Base-by-base conservation (phyloP, 441 rosid genomes). In the Daphne laureola region DNA sequence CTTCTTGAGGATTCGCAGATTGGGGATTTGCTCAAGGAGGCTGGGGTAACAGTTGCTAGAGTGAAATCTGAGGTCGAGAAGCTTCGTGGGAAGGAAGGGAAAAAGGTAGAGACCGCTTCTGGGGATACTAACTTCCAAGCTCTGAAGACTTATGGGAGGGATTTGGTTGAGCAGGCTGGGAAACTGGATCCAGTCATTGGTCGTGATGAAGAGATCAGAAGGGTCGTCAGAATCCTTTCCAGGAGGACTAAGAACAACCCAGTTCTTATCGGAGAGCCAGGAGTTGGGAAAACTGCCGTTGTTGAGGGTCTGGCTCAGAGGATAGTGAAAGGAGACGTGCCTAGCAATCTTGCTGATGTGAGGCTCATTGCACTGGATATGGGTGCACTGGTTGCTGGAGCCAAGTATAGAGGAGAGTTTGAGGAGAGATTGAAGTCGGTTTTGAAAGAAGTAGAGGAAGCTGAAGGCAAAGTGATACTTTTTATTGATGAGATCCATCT, bases 181-280 rank as follows among this genome's bases (percentile, higher is more conserved):
- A 91, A 91, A 72, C 87, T 91, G 48, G 98, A 91, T 65, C 96
- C 96, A 0, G 98, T 91, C 8, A 88, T 91, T 26, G 98, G 98
- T 4, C 21, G 87, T 0, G 98, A 91, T 46, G 96, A 91, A 17
- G 98, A 91, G 65, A 91, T 91, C 6, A 62, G 91, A 46, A 79
- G 95, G 59, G 91, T 91, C 0, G 74, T 88, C 3, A 67, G 96
- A 67, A 91, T 91, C 40, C 79, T 91, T 4, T 91, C 96, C 0
- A 69, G 96, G 43, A 78, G 96, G 57, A 91, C 96, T 0, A 91
- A 91, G 69, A 91, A 91, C 68, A 91, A 91, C 43, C 96, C 96
- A 0, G 96, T 91, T 35, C 89, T 91, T 42, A 88, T 91, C 17
- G 98, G 98, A 18, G 96, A 91, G 51, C 98, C 98, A 0, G 98